Evolutionary conservation across 805 yeast species (phyloP).

Genomic region (Sugiyamaella valdiviana): DNA sequence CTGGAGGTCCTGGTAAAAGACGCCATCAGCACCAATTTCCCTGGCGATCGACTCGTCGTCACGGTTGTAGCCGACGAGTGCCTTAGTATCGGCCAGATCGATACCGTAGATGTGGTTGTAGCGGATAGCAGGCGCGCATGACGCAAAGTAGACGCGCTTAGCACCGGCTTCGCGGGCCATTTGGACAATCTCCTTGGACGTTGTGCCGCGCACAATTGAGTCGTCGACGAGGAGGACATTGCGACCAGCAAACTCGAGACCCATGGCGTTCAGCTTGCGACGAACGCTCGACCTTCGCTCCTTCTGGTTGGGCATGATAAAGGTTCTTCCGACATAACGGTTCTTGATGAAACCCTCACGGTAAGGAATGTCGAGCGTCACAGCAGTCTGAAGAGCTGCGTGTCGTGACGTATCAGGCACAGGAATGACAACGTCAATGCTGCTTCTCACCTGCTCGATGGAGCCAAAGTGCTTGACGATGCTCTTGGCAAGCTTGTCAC

Average conservation of each 20-base stretch:
- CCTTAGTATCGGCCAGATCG: slow-evolving; percentile 91
- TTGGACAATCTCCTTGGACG: slow-evolving; percentile 89
- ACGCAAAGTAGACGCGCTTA: slow-evolving; percentile 86
- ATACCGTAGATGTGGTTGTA: slow-evolving; percentile 95
- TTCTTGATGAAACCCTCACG: slow-evolving; percentile 97
- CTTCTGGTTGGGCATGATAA: slow-evolving; percentile 96
- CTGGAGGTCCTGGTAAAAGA: slow-evolving; percentile 77
- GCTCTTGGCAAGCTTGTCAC: slow-evolving; percentile 74
- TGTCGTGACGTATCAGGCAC: slow-evolving; percentile 99
- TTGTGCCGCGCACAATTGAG: slow-evolving; percentile 96
- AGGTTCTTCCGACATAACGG: slow-evolving; percentile 94
- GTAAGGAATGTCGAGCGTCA: slow-evolving; percentile 69
- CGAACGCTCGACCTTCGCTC: slow-evolving; percentile 92
- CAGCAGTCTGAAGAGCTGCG: slow-evolving; percentile 88
- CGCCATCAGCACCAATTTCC: slow-evolving; percentile 83
- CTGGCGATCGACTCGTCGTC: slow-evolving; percentile 67
- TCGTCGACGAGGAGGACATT: slow-evolving; percentile 91
- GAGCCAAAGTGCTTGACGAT: slow-evolving; percentile 44
- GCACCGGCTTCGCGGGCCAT: slow-evolving; percentile 99
- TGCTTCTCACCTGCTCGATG: slow-evolving; percentile 41
- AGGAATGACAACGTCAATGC: slow-evolving; percentile 91
- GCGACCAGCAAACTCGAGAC: slow-evolving; percentile 77
- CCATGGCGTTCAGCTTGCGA: slow-evolving; percentile 94
- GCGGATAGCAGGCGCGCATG: slow-evolving; percentile 98
- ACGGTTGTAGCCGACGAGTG: slow-evolving; percentile 81